Evolutionary conservation across 192 early-diverging fungal species (phyloP), one percentile per base, ranked within the genome.

Genomic region (Coemansia sp.): DNA sequence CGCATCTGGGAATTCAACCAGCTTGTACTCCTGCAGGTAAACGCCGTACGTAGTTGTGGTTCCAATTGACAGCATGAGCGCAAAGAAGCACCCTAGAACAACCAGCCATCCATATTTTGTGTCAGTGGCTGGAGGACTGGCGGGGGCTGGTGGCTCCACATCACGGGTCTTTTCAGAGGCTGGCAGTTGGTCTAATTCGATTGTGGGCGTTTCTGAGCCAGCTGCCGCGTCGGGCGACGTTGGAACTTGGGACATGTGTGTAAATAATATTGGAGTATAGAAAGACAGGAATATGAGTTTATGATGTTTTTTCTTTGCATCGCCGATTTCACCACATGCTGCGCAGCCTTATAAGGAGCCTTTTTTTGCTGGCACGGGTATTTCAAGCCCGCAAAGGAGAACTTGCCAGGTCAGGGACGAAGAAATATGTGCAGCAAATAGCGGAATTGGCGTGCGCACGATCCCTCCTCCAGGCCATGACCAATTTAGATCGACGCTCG

Each of bases 11-110:
- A 79, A 79, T 63, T 66, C 72, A 18, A 61, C 34, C 6, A 74
- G 55, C 15, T 74, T 52, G 59, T 73, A 78, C 62, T 69, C 71
- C 52, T 73, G 65, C 2, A 68, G 43, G 63, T 78, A 78, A n/a
- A 71, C 67, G 29, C 71, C 71, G 51, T 63, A 78, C 10, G 67
- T 57, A 4, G 57, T 73, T 10, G 67, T 67, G n/a, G 40, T 38
- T 11, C 77, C 77, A 12, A 73, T 70, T 3, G 68, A 66, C 13
- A 78, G 18, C 77, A 78, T 78, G 22, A 73, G 67, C 20, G 29
- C 31, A 38, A 68, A 64, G 52, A 78, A 73, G 33, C 66, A 68
- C 6, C 76, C 63, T 8, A 68, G 22, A 3, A 78, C 76, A 52
- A 78, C 67, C 62, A 78, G 43, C 76, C 76, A 78, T 54, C 76